Evolutionary conservation across 345 rosid species (phyloP).

Genomic region (Lepidium sativum): DNA sequence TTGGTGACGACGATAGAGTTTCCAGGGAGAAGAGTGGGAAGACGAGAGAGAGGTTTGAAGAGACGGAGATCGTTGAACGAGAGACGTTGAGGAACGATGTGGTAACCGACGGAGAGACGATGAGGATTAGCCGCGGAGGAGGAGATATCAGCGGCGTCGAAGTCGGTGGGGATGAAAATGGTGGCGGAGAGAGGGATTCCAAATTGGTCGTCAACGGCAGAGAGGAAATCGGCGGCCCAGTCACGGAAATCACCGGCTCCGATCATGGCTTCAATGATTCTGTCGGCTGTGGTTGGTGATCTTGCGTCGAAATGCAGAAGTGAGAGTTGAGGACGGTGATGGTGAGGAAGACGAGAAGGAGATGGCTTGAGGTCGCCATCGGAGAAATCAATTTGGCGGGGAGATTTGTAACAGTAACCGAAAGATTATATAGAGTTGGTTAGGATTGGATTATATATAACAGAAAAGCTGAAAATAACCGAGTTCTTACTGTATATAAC

Average conservation of each 20-base stretch:
- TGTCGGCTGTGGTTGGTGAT: too few relatives aligned
- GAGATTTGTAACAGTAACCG: background rate
- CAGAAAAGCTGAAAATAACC: too few relatives aligned
- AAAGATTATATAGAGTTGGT: too few relatives aligned
- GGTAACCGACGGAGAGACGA: slow-evolving; percentile 48
- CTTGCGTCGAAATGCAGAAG: background rate
- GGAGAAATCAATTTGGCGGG: slow-evolving; percentile 9
- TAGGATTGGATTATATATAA: too few relatives aligned
- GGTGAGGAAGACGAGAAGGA: too few relatives aligned
- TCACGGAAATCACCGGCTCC: slow-evolving; percentile 18
- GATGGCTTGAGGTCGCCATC: too few relatives aligned
- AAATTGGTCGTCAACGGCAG: slow-evolving; percentile 30
- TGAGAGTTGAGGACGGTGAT: background rate
- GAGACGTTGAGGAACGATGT: slow-evolving; percentile 74
- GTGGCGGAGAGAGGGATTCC: slow-evolving; percentile 51
- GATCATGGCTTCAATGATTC: too few relatives aligned
- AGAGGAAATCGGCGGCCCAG: slow-evolving; percentile 56
- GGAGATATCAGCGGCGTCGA: slow-evolving; percentile 25
- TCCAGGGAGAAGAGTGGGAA: slow-evolving; percentile 61
- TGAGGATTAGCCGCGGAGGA: background rate
- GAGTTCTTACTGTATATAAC: too few relatives aligned
- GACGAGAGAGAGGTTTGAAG: slow-evolving; percentile 47
- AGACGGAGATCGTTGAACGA: slow-evolving; percentile 54
- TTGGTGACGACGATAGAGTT: slow-evolving; percentile 59
- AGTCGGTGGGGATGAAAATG: slow-evolving; percentile 46